Base-by-base conservation (phyloP, 805 yeast species). In the Naumovozyma baii region DNA sequence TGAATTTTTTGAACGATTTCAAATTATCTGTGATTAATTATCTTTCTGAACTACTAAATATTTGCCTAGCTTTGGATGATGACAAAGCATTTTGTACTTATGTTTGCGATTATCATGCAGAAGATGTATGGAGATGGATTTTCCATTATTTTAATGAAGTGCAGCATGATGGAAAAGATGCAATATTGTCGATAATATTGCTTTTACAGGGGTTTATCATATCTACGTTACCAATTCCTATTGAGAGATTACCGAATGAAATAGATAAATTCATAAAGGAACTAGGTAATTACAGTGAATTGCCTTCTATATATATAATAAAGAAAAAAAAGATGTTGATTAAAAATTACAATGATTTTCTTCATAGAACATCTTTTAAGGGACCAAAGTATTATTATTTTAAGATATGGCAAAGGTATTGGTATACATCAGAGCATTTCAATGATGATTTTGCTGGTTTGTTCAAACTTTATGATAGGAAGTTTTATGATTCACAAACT, bases 1-100 rank as follows among this genome's bases (percentile, higher is more conserved):
- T 61, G 26, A 63, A 54, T n/a, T 65, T 63, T 39, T 37, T 66
- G 4, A 28, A 56, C 2, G 57, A 51, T 10, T 42, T 38, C n/a
- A 37, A 51, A 3, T 38, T 32, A 13, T 14, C 26, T 9, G 2
- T 20, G 3, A 18, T 31, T n/a, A 18, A 38, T 8, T 41, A 44
- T 9, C 41, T 44, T n/a, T 46, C 54, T 2, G 49, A 49, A 14
- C 38, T 56, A n/a, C 29, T 56, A 3, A 53, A 48, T 26, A 42
- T 57, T 12, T 47, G 51, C 5, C 17, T 52, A 18, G 38, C 50
- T 12, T 37, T 52, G 4, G 20, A 34, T 4, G 46, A 40, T 20
- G 59, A 56, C 37, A 18, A 28, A 2, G 48, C 37, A 5, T 46
- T 59, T 25, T 32, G 35, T 3, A 34, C 38, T 3, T 55, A 52